A percentile compares a stretch with the other conserved stretches of the same genome.
Conservation (phyloP, 1,139 yeast genomes). For the Lodderomyces theae region DNA sequence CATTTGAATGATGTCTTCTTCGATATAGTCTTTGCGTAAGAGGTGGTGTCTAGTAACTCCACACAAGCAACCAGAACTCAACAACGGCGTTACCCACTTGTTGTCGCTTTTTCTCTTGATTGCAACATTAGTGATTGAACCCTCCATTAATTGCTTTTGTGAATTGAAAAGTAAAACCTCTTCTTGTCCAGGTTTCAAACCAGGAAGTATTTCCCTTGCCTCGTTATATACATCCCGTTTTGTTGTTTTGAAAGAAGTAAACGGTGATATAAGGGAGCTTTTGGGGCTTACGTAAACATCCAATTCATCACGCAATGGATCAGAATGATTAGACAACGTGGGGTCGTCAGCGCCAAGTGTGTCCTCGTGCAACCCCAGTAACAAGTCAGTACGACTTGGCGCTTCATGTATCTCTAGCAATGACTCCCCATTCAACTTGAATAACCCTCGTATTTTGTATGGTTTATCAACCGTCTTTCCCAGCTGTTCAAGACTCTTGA, state of each 20-base stretch:
- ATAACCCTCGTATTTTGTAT: slow-evolving; percentile 59
- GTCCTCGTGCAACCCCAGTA: slow-evolving; percentile 19
- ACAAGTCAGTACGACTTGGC: slow-evolving; percentile 33
- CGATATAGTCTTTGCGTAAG: slow-evolving; percentile 51
- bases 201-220: slow-evolving; percentile 56
- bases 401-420: slow-evolving; percentile 50
- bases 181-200: slow-evolving; percentile 34
- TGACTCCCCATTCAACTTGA: slow-evolving; percentile 48
- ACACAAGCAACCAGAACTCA: slow-evolving; percentile 77
- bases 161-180: slow-evolving; percentile 74
- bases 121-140: slow-evolving; percentile 82
- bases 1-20: slow-evolving; percentile 50
- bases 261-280: slow-evolving; percentile 60
- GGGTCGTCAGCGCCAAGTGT: slow-evolving; percentile 13
- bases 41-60: slow-evolving; percentile 77
- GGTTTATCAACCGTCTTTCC: slow-evolving; percentile 32
- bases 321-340: too few species aligned
- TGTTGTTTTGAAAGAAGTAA: slow-evolving; percentile 89
- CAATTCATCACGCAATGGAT: slow-evolving; percentile 16
- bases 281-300: slow-evolving; percentile 60
- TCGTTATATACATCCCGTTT: slow-evolving; percentile 58
- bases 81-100: slow-evolving; percentile 76
- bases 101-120: slow-evolving; percentile 43
- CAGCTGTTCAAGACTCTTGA: slow-evolving; percentile 35
- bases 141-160: slow-evolving; percentile 68